Base-by-base conservation (phyloP, 2,329 filamentous ascomycete genomes). In the Diplodia seriata region DNA sequence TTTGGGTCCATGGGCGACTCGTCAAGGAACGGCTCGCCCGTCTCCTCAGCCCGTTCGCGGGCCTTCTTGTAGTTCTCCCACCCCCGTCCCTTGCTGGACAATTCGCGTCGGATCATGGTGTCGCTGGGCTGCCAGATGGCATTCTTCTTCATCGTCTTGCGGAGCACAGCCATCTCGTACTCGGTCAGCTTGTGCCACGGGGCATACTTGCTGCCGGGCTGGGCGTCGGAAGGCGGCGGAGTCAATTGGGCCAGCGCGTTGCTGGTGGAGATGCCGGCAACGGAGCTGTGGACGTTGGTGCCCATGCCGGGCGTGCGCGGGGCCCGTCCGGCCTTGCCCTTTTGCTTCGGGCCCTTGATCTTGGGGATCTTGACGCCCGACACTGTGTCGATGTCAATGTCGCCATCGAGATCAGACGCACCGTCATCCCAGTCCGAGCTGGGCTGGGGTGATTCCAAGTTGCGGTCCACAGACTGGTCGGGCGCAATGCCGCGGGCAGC, bases 101-200 rank as follows among this genome's bases (percentile, higher is more conserved):
- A 85, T 78, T 94, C 91, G 36, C 91, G 85, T 18, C 90, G 87
- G 70, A 94, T 91, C 92, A 95, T 95, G 0, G 92, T 94, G 73
- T 92, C 90, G 70, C 91, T 94, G 0, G 92, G 92, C 2, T 87
- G 89, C 92, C 92, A 95, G 4, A 91, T 89, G 0, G 91, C 90
- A 74, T 95, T 95, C 84, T 95, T 95, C 85, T 95, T 95, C 92
- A 95, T 95, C 20, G 90, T 86, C 80, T 95, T 95, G 69, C 92
- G 84, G 8, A 95, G 83, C 70, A 88, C 87, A 5, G 87, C 88
- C 87, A 90, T 88, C 73, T 90, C 88, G 80, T 85, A 90, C 71
- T 89, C 87, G 2, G 88, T 90, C 70, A 90, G 78, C 68, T 87
- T 86, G 72, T 87, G 81, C 88, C 88, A 90, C 1, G 88, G 88